Evolutionary conservation across 2,329 filamentous ascomycete genomes (phyloP), one percentile per base, ranked within the genome.

Genomic region (Clathrospora elynae): DNA sequence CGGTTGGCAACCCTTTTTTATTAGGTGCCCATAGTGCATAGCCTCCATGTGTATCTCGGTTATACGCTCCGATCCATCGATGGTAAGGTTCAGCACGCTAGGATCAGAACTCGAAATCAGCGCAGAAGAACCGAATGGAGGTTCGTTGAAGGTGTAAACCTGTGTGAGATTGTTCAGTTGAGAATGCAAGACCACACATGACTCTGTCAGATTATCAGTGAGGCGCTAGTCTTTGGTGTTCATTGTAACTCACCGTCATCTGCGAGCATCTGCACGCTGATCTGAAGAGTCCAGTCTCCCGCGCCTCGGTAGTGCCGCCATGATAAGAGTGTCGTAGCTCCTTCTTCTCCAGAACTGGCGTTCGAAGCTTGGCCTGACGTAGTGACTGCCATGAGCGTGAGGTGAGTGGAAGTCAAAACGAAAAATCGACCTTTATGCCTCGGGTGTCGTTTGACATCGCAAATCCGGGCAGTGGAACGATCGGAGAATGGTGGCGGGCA

Each of bases 391-490:
- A 82, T 52, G 70, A 79, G 74, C 22, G 77, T 69, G 0, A 86
- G 41, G 18, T 71, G 71, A 0, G 71, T 72, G 9, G 75, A 76
- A 1, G 83, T 88, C 30, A 88, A 68, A 7, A 87, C 68, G 42
- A 84, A 80, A 1, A 83, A 56, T n/a, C 80, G 75, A 17, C 73
- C 70, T 4, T 72, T 67, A 38, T 77, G 70, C 2, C 65, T 57
- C 1, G 76, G 75, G 43, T 79, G 79, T 6, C 66, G 55, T 49
- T 75, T 74, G 1, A 84, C 59, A 56, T 86, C 79, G 43, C 89
- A 61, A 33, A 89, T 78, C 77, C 78, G 77, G 44, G 73, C 61
- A 3, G 55, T 26, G 0, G 63, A 62, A 6, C 53, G 57, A 5
- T 49, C 33, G 1, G 64, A 42, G n/a, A 62, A 53, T 5, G 72